Base-by-base conservation (phyloP, 495 filamentous ascomycete genomes). In the Neurospora cerealis region DNA sequence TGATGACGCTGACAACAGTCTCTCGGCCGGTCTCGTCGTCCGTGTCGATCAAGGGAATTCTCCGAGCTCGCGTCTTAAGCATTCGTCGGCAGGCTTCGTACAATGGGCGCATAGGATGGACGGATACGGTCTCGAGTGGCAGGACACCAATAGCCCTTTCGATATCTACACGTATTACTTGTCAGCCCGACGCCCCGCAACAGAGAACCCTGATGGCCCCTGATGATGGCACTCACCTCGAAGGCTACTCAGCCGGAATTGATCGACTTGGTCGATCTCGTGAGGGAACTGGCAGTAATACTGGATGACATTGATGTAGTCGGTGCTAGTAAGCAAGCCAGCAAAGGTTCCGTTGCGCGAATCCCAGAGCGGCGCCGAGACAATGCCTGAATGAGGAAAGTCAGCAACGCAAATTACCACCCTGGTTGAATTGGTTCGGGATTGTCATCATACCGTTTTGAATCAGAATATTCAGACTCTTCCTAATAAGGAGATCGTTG, bases 241-340 rank as follows among this genome's bases (percentile, higher is more conserved):
- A 70, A 99, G 89, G 79, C 93, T 97, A 84, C 93, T 94, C 70
- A 99, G 85, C 41, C 93, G 93, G 83, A 99, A 98, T 79, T 97
- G 92, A 79, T 98, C 96, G 79, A 98, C 91, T 79, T 94, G 88
- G 72, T 90, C 89, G 71, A 99, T 87, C 15, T 93, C 91, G 62
- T 95, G 93, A 19, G 96, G 96, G 77, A 95, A 97, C 83, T 98
- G 95, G 90, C 96, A 98, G 85, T 98, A 98, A 82, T 98, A 99
- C 83, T 98, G 96, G 71, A 99, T 96, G 72, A 99, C 92, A 80
- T 99, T 99, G 85, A 99, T 93, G 81, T 96, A 99, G 82, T 99
- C 96, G 75, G 93, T 96, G 69, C 93, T 96, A 28, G 96, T 98
- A 78, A 99, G 87, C 34, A 98, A 86, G 70, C 96, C 96, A 34